Conservation (phyloP, 345 rosid species). For the Linum usitatissimum region DNA sequence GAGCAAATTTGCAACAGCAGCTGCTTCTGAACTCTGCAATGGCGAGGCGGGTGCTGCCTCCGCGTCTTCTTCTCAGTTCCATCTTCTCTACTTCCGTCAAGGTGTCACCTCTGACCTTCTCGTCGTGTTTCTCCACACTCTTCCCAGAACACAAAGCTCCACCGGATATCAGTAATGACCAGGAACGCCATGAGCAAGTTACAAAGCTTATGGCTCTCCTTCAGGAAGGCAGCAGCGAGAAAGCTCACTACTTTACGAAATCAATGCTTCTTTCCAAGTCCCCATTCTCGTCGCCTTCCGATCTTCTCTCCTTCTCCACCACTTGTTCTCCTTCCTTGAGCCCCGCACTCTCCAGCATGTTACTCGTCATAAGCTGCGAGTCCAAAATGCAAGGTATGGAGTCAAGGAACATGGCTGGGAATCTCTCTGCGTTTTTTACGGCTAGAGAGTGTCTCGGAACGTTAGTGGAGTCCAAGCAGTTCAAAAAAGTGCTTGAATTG, state of each 20-base stretch:
- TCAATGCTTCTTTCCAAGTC: slow-evolving; percentile 29
- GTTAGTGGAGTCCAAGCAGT: slow-evolving; percentile 31
- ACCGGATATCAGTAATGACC: slow-evolving; percentile 10
- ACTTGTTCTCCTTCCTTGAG: slow-evolving; percentile 32
- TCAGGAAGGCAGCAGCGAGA: slow-evolving; percentile 33
- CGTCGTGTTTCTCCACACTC: slow-evolving; percentile 1
- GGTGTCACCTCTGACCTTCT: background rate
- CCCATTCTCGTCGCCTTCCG: slow-evolving; percentile 34
- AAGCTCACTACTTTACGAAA: slow-evolving; percentile 37
- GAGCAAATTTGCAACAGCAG: background rate
- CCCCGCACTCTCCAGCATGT: slow-evolving; percentile 29
- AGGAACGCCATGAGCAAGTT: slow-evolving; percentile 28
- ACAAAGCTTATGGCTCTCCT: slow-evolving; percentile 41
- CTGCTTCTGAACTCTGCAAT: background rate
- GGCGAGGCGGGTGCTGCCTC: background rate
- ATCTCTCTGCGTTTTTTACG: slow-evolving; percentile 32
- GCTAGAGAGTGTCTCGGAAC: slow-evolving; percentile 33
- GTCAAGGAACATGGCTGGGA: slow-evolving; percentile 37
- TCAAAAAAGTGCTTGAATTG: slow-evolving; percentile 30
- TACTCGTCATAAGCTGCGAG: slow-evolving; percentile 33
- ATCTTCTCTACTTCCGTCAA: background rate
- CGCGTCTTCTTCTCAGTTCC: background rate
- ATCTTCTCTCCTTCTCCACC: slow-evolving; percentile 43
- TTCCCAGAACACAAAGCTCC: background rate
- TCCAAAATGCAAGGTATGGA: slow-evolving; percentile 34